Base-by-base conservation (phyloP, 1,139 yeast genomes). In the Hansenula sp. region DNA sequence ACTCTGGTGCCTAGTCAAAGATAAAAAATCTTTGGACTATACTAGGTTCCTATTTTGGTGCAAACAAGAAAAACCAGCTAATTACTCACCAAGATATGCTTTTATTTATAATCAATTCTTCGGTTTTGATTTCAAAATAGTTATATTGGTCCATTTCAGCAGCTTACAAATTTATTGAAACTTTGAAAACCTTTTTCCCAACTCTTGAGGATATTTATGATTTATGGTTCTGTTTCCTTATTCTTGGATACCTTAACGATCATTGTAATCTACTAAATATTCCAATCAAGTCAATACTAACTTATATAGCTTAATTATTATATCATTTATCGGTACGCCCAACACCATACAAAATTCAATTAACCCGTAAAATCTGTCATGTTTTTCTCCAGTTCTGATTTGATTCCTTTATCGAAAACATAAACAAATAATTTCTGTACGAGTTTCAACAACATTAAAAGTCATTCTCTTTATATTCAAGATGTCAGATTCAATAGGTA, bases 31-130 rank as follows among this genome's bases (percentile, higher is more conserved):
- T 25, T 36, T 43, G 52, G 58, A 59, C 79, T 61, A 70, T 83
- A 80, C 74, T 76, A 74, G 81, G 86, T 77, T 82, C 94, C 96
- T 84, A 87, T 88, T 88, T 85, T 79, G 86, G 87, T 69, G 95
- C 95, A 86, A 88, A 86, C 96, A 68, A 88, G 92, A 88, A 71
- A 50, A 60, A 75, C 45, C 60, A 25, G 86, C 79, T 73, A 61
- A 65, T 69, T 32, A 83, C 90, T 82, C 90, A 82, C 86, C 90
- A 64, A 71, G 68, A 61, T 69, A 67, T 47, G 51, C 68, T 38
- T 37, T 28, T 47, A 44, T 40, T 33, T 30, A 34, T 32, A 36
- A 39, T 46, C 44, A 29, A 42, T 41, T 45, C 49, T 46, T 48
- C 51, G 52, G 53, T 44, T 39, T 42, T 37, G 46, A 41, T 44